A percentile compares a stretch with the other conserved stretches of the same genome.
These are phyloP conservation scores for Lipomyces yamanashiensis DNA, from an alignment of 805 yeast genomes.

Conservation along the genomic window DNA sequence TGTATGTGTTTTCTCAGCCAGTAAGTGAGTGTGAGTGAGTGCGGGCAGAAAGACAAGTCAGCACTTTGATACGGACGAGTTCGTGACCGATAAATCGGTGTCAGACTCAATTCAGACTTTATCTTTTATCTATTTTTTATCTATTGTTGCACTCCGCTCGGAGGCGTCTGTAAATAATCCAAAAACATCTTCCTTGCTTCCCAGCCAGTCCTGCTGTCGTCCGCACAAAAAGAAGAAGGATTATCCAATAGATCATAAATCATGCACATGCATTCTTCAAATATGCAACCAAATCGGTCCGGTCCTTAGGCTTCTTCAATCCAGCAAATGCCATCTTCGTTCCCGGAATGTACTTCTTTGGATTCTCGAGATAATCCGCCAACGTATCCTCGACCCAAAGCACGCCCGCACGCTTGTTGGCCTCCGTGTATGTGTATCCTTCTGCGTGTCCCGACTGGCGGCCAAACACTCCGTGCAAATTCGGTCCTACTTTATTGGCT, in stretches of 20 bases:
- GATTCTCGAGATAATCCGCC: conserved; percentile 97
- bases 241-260: neutral
- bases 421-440: conserved; percentile 96
- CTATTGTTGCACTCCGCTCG: too few relatives aligned
- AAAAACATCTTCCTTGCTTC: neutral
- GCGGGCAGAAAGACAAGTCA: too few relatives aligned
- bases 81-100: too few relatives aligned
- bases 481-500: conserved; percentile 99
- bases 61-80: too few relatives aligned
- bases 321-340: conserved; percentile 99
- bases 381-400: conserved; percentile 84
- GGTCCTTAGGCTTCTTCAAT: conserved; percentile 98
- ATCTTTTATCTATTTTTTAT: too few relatives aligned
- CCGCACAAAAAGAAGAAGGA: too few relatives aligned
- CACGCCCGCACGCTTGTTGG: conserved; percentile 96
- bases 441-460: conserved; percentile 89
- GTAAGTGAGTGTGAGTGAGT: too few relatives aligned
- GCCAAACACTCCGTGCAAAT: conserved; percentile 92
- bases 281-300: conserved; percentile 93
- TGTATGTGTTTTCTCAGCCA: too few relatives aligned
- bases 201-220: neutral
- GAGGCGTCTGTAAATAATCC: too few relatives aligned
- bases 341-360: conserved; percentile 99
- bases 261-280: conserved; percentile 38
- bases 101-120: too few relatives aligned